Evolutionary conservation across 805 yeast genomes (phyloP), one percentile per base, ranked within the genome.

Genomic region (Candida loeiensis): DNA sequence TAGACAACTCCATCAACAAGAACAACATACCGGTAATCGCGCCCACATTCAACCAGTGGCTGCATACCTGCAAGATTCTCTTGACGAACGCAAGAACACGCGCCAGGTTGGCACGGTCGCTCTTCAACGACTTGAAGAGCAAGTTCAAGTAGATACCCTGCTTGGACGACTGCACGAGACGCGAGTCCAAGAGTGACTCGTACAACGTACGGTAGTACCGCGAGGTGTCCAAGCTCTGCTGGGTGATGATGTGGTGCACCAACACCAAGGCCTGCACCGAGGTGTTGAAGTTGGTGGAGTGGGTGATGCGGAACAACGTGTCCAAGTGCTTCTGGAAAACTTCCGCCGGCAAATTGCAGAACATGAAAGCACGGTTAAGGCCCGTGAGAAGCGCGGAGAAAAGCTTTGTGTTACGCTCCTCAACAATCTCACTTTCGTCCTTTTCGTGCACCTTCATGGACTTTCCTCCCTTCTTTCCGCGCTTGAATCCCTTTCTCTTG

Each of bases 331-430:
- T 70, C 48, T 79, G 77, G 55, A 82, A 87, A 5, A 77, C 76
- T 20, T 82, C 80, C 27, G 79, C 74, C 13, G 88, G 81, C 40
- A 93, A 69, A 47, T 79, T 74, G 2, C 95, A 80, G 59, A 86
- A 93, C 40, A 98, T 98, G 73, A 87, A 91, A 0, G 98, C 90
- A 65, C 99, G 85, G 60, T 93, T 93, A 43, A 93, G 76, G 50
- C 99, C 99, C 1, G 99, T 88, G 49, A 93, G 75, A 41, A 93
- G 74, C 12, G 96, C 96, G 20, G 96, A 81, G 52, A 91, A 87
- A 51, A 91, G 64, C 54, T 85, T 86, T 32, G 95, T 75, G 53
- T 82, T 85, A 52, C 82, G 86, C 58, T 93, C 98, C 55, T 88
- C 86, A 16, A 66, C 45, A 1, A 82, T 63, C 50, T 85, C 91